A percentile compares a stretch with the other conserved stretches of the same genome.
Conservation (phyloP, 352 stramenopile genomes). For the Pythium brachiatum region DNA sequence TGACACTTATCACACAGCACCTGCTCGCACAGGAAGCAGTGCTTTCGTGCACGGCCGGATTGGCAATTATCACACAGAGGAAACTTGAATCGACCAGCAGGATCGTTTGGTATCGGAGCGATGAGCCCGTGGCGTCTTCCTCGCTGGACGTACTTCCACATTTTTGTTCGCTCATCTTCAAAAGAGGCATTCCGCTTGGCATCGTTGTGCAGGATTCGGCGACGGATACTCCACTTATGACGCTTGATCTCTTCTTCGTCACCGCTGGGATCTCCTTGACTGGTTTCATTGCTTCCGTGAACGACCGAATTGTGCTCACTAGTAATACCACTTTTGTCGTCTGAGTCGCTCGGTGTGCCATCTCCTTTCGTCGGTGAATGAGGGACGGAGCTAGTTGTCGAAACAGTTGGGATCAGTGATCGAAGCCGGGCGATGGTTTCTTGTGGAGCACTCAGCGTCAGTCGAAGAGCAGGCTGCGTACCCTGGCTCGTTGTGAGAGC, state of each 20-base stretch:
- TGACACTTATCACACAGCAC: slow-evolving; percentile 63
- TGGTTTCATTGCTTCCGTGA: not conserved
- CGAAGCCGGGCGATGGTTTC: not conserved
- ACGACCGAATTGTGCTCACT: not conserved
- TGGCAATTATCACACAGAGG: slow-evolving; percentile 57
- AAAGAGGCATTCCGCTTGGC: slow-evolving; percentile 28
- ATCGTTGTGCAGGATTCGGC: slow-evolving; percentile 36
- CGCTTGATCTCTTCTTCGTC: not conserved
- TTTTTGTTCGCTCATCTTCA: slow-evolving; percentile 36
- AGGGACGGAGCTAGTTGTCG: not conserved
- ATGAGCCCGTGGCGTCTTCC: slow-evolving; percentile 57
- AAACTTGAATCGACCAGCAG: slow-evolving; percentile 35
- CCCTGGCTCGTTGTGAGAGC: slow-evolving; percentile 27
- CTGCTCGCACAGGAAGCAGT: slow-evolving; percentile 53
- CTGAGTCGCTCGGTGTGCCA: not conserved
- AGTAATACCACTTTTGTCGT: not conserved
- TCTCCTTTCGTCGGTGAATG: not conserved
- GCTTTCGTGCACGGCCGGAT: slow-evolving; percentile 37
- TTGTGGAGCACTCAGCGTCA: not conserved
- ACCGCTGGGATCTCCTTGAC: not conserved
- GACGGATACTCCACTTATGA: slow-evolving; percentile 33
- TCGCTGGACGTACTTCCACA: slow-evolving; percentile 32
- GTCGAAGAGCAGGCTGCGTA: not conserved
- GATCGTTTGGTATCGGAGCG: slow-evolving; percentile 40
- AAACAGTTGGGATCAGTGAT: not conserved